Conservation (phyloP, 164 flowering plant species). For the Kalanchoe fedtschenkoi region DNA sequence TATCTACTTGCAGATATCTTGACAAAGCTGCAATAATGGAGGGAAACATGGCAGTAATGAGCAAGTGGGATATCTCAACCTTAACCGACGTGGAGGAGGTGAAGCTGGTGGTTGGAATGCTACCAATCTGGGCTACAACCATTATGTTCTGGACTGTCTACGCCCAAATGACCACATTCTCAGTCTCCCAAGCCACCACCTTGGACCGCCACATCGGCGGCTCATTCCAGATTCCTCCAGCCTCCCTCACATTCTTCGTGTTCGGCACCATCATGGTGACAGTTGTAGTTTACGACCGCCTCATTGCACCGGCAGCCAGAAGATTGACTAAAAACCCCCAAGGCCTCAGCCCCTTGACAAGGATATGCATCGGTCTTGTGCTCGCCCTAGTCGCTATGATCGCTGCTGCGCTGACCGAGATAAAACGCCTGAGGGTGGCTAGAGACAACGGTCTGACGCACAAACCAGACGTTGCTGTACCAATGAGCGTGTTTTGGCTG, state of each 20-base stretch:
- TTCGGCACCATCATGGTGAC: slow-evolving; percentile 62
- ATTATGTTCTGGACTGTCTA: slow-evolving; percentile 81
- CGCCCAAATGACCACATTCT: slow-evolving; percentile 84
- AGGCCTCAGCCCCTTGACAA: slow-evolving; percentile 60
- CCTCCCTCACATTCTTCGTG: slow-evolving; percentile 64
- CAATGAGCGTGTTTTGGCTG: slow-evolving; percentile 59
- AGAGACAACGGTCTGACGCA: slow-evolving; percentile 21
- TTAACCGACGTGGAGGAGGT: slow-evolving; percentile 58
- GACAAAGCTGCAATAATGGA: slow-evolving; percentile 49
- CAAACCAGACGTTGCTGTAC: slow-evolving; percentile 28
- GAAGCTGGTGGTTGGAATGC: slow-evolving; percentile 43
- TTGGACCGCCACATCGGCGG: slow-evolving; percentile 59
- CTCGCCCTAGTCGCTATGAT: slow-evolving; percentile 56
- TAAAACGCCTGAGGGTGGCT: slow-evolving; percentile 42
- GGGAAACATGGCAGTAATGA: slow-evolving; percentile 1
- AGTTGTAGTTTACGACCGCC: slow-evolving; percentile 56
- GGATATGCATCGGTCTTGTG: slow-evolving; percentile 60
- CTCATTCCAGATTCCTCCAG: slow-evolving; percentile 65
- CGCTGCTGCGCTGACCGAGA: slow-evolving; percentile 51
- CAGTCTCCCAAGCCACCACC: slow-evolving; percentile 76
- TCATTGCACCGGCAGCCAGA: slow-evolving; percentile 35
- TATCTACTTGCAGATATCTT: slow-evolving; percentile 41
- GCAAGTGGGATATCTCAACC: slow-evolving; percentile 41
- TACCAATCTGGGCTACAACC: slow-evolving; percentile 89
- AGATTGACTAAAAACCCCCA: slow-evolving; percentile 37